Evolutionary conservation across 78 protist genomes (phyloP).

Genomic region (Chrysochromulina parva): DNA sequence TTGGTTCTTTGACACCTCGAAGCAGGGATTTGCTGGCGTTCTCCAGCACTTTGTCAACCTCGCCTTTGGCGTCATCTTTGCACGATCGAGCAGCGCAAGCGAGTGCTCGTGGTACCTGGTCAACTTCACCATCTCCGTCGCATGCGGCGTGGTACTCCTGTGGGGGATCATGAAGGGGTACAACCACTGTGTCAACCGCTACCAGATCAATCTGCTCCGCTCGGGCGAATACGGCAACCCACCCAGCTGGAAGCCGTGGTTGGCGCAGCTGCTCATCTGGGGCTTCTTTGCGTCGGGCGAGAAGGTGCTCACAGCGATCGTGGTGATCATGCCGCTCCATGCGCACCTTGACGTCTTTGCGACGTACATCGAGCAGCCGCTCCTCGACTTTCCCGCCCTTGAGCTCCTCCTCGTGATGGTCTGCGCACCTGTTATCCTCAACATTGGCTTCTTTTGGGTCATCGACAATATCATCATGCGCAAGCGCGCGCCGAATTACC

Average conservation of each 20-base stretch:
- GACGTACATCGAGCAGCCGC: background rate
- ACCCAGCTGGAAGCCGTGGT: background rate
- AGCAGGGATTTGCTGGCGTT: background rate
- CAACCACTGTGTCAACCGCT: background rate
- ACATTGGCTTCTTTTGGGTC: background rate
- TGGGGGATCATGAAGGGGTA: background rate
- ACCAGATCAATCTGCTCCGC: background rate
- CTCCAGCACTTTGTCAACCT: constrained; percentile 7
- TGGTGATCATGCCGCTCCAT: background rate
- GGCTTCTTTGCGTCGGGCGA: background rate
- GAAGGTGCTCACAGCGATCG: background rate
- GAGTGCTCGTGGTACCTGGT: background rate
- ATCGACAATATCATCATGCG: too few relatives aligned
- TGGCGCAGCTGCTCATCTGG: background rate
- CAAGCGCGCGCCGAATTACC: too few relatives aligned
- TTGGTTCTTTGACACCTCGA: too few relatives aligned
- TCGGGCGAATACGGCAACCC: background rate
- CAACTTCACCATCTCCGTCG: constrained; percentile 8
- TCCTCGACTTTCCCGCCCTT: background rate
- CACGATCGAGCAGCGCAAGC: background rate
- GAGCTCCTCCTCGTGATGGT: constrained; percentile 19
- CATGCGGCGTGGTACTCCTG: background rate
- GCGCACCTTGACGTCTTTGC: background rate
- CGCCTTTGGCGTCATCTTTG: constrained; percentile 19
- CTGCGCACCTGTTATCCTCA: background rate